These are phyloP conservation scores for Flaveria sonorensis DNA, from an alignment of 129 eudicot genomes.

Conservation along the genomic window DNA sequence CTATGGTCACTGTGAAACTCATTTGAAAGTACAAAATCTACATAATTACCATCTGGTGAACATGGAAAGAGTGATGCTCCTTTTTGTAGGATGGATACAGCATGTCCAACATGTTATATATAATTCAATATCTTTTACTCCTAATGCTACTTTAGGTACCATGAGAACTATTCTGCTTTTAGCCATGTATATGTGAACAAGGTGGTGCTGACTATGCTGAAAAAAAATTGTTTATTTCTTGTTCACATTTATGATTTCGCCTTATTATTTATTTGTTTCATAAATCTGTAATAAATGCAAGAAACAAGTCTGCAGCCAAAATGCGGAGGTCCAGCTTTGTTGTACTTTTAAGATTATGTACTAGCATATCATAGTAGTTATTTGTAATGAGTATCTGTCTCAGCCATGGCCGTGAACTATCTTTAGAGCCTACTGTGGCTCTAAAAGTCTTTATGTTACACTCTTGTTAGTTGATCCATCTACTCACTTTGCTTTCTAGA, in stretches of 20 bases:
- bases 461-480: conserved; percentile 4
- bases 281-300: conserved; percentile 64
- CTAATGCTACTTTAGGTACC: conserved; percentile 4
- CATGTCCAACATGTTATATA: conserved; percentile 13
- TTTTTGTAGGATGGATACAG: not conserved
- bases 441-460: not conserved
- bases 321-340: no score
- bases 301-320: conserved; percentile 98
- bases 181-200: conserved; percentile 21
- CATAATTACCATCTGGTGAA: not conserved
- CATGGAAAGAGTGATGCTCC: conserved; percentile 14
- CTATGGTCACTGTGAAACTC: not conserved
- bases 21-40: conserved; percentile 19
- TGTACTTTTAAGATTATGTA: not conserved
- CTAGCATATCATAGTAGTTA: not conserved
- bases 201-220: conserved; percentile 13
- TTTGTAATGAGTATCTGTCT: conserved; percentile 4
- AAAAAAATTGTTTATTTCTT: conserved; percentile 6
- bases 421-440: not conserved
- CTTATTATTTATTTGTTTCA: conserved; percentile 15
- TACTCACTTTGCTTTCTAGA: not conserved
- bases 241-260: conserved; percentile 8
- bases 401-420: conserved; percentile 4
- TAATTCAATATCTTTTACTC: conserved; percentile 7
- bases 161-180: conserved; percentile 15